These are phyloP conservation scores for Wickerhamomyces bovis DNA, from an alignment of 805 yeast genomes.

Conservation along the genomic window DNA sequence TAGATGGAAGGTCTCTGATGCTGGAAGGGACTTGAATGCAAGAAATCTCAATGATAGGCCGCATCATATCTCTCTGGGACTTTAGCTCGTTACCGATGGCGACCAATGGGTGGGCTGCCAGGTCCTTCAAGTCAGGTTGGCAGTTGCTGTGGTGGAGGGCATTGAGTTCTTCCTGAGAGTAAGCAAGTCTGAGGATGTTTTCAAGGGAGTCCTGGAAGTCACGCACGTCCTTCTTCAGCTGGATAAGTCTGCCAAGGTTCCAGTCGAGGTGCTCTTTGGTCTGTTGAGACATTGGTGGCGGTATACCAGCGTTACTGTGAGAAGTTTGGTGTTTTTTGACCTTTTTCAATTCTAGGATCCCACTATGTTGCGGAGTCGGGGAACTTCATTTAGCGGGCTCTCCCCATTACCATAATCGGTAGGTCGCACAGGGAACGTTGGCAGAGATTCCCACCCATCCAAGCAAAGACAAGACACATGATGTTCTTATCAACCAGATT, in stretches of 20 bases:
- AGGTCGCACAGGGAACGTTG: neutral
- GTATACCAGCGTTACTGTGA: neutral
- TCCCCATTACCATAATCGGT: neutral
- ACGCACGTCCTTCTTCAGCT: conserved; percentile 3
- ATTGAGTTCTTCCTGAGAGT: neutral
- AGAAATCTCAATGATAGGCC: neutral
- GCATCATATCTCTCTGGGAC: neutral
- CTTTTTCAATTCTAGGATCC: too few relatives aligned
- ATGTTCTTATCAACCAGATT: neutral
- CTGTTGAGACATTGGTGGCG: neutral
- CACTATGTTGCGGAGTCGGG: too few relatives aligned
- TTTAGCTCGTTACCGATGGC: neutral
- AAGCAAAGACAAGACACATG: neutral
- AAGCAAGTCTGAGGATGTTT: conserved; percentile 1
- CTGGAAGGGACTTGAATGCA: neutral
- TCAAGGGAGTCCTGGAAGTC: conserved; percentile 4
- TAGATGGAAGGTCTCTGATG: neutral
- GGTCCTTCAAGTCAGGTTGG: neutral
- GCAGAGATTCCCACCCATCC: neutral
- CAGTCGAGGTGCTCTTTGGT: neutral
- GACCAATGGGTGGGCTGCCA: neutral
- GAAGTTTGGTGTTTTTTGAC: neutral
- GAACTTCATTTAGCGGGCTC: neutral
- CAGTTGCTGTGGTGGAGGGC: neutral
- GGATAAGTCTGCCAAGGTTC: neutral